Conservation (phyloP, 2,329 filamentous ascomycete genomes). For the Hypomyces rosellus region DNA sequence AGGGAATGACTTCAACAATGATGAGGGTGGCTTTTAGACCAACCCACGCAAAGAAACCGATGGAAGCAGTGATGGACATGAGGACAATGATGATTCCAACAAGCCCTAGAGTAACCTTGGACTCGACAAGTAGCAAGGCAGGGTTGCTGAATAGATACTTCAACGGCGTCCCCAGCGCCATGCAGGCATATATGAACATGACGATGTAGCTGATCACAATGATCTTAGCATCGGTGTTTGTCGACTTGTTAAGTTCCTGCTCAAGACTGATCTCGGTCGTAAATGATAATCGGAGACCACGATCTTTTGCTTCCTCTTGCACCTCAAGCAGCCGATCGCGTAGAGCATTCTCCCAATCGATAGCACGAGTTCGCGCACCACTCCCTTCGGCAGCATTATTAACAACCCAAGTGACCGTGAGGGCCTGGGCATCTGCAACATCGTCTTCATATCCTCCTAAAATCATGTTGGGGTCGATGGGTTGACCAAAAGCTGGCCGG, state of each 20-base stretch:
- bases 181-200: conserved; percentile 96
- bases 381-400: conserved; percentile 76
- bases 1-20: conserved; percentile 97
- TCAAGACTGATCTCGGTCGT: conserved; percentile 93
- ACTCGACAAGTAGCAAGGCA: conserved; percentile 80
- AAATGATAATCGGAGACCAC: conserved; percentile 84
- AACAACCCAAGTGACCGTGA: conserved; percentile 92
- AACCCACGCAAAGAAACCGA: conserved; percentile 86
- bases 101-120: conserved; percentile 93
- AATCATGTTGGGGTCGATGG: conserved; percentile 77
- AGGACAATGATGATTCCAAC: conserved; percentile 91
- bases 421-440: conserved; percentile 66
- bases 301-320: conserved; percentile 69
- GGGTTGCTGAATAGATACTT: conserved; percentile 76
- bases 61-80: conserved; percentile 94
- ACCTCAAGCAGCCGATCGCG: conserved; percentile 68
- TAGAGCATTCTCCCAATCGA: conserved; percentile 83
- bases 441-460: conserved; percentile 72
- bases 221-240: conserved; percentile 96
- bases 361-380: conserved; percentile 61
- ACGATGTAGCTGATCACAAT: conserved; percentile 94
- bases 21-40: conserved; percentile 94
- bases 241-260: conserved; percentile 94
- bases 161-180: conserved; percentile 82
- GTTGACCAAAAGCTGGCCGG: conserved; percentile 82